These are phyloP conservation scores for Exserohilum rostratum DNA, from an alignment of 2,329 filamentous ascomycete species.

Conservation along the genomic window DNA sequence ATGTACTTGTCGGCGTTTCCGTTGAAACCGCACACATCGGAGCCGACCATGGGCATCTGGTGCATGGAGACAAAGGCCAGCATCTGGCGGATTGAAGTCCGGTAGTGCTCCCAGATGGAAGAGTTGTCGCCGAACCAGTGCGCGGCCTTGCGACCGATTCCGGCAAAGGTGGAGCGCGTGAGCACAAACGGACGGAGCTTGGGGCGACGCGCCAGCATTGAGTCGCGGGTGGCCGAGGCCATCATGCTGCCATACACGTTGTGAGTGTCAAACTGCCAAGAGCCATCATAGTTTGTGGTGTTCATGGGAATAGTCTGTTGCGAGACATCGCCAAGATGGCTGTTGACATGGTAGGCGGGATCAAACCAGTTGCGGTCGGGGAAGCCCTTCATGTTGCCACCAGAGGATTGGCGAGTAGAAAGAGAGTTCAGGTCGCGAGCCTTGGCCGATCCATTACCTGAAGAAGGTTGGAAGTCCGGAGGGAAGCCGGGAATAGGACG, in stretches of 20 bases:
- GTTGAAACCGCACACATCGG: conserved; percentile 78
- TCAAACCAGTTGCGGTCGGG: conserved; percentile 67
- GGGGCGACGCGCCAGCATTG: conserved; percentile 71
- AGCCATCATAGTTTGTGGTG: conserved; percentile 70
- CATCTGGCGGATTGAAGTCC: conserved; percentile 50
- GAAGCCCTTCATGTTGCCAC: conserved; percentile 60
- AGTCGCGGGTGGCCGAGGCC: conserved; percentile 67
- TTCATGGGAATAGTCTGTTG: conserved; percentile 67
- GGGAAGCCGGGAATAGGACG: conserved; percentile 73
- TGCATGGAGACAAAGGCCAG: conserved; percentile 56
- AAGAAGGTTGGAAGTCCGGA: conserved; percentile 66
- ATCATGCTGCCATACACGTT: conserved; percentile 80
- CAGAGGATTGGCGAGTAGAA: not conserved
- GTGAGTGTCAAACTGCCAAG: conserved; percentile 75
- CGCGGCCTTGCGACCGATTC: conserved; percentile 66
- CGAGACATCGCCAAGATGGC: conserved; percentile 58
- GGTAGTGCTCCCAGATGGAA: conserved; percentile 54
- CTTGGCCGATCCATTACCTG: conserved; percentile 9
- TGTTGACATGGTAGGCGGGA: conserved; percentile 70
- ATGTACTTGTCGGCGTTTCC: conserved; percentile 69
- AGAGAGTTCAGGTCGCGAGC: not conserved
- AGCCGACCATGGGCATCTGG: conserved; percentile 56
- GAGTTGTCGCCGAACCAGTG: conserved; percentile 67
- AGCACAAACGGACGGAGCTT: conserved; percentile 71
- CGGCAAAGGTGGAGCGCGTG: conserved; percentile 76